Evolutionary conservation across 1,284 basidiomycete species (phyloP).

Genomic region (Pseudomicrostroma phylloplanum): DNA sequence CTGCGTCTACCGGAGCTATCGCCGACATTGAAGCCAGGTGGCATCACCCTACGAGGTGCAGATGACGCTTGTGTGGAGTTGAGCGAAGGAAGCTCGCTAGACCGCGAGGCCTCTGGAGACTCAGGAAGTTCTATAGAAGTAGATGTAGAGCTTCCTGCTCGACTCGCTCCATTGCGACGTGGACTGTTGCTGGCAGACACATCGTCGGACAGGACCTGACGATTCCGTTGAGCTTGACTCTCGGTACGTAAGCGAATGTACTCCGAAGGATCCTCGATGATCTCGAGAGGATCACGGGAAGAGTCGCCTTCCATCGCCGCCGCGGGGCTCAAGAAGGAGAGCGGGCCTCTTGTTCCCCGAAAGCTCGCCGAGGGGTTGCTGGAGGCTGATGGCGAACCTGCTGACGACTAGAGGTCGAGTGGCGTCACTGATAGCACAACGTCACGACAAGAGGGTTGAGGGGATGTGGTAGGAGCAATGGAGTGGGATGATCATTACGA

Average conservation of each 20-base stretch:
- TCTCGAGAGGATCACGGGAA: conserved; percentile 19
- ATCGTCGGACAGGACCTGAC: not conserved
- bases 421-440: too few species aligned
- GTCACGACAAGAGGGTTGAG: too few species aligned
- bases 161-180: not conserved
- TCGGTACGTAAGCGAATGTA: conserved; percentile 18
- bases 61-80: not conserved
- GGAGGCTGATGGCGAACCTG: too few species aligned
- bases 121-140: not conserved
- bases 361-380: too few species aligned
- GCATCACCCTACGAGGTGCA: not conserved
- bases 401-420: too few species aligned
- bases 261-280: conserved; percentile 28
- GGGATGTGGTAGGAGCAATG: too few species aligned
- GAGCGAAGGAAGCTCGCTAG: not conserved
- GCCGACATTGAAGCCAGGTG: too few species aligned
- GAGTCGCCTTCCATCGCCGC: too few species aligned
- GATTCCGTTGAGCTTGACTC: not conserved
- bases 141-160: not conserved
- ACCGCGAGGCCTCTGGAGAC: too few species aligned
- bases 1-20: not conserved
- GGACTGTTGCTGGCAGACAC: not conserved
- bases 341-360: too few species aligned
- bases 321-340: too few species aligned
- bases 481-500: too few species aligned